These are phyloP conservation scores for Oryza meridionalis DNA, from an alignment of 176 grass and related monocot species.

Conservation along the genomic window DNA sequence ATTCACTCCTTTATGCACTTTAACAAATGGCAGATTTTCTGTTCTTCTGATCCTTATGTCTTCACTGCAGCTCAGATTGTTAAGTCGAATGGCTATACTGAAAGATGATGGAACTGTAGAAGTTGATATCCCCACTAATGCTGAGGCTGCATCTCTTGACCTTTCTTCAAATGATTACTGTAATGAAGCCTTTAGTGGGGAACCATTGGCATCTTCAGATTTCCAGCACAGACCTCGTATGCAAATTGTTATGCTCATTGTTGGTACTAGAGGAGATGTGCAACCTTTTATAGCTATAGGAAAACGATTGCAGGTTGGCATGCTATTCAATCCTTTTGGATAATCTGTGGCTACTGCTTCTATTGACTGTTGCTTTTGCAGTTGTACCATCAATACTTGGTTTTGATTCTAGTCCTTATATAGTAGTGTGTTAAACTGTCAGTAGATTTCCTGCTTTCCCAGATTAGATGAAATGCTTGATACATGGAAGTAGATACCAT, in stretches of 20 bases:
- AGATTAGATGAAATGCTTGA: background rate
- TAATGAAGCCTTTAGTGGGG: slow-evolving; percentile 43
- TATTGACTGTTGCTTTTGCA: background rate
- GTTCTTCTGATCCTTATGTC: background rate
- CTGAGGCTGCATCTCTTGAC: slow-evolving; percentile 51
- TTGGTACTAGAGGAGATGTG: slow-evolving; percentile 87
- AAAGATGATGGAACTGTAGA: slow-evolving; percentile 83
- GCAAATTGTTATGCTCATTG: slow-evolving; percentile 86
- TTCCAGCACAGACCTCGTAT: slow-evolving; percentile 55
- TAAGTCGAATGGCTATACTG: slow-evolving; percentile 75
- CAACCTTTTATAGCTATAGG: slow-evolving; percentile 89
- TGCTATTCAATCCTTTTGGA: slow-evolving; percentile 14
- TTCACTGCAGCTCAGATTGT: slow-evolving; percentile 64
- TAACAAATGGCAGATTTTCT: background rate
- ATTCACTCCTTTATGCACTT: background rate
- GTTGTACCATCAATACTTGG: background rate
- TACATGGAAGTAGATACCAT: background rate
- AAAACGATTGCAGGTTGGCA: slow-evolving; percentile 73
- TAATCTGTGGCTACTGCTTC: background rate
- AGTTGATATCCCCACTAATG: slow-evolving; percentile 68
- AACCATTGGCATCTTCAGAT: slow-evolving; percentile 42
- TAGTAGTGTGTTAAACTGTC: background rate
- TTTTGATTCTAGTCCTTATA: background rate
- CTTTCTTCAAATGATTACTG: slow-evolving; percentile 38
- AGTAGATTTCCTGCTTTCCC: background rate